A percentile compares a stretch with the other conserved stretches of the same genome.
These are phyloP conservation scores for Kwoniella botswanensis DNA, from an alignment of 768 basidiomycete genomes.

Conservation along the genomic window DNA sequence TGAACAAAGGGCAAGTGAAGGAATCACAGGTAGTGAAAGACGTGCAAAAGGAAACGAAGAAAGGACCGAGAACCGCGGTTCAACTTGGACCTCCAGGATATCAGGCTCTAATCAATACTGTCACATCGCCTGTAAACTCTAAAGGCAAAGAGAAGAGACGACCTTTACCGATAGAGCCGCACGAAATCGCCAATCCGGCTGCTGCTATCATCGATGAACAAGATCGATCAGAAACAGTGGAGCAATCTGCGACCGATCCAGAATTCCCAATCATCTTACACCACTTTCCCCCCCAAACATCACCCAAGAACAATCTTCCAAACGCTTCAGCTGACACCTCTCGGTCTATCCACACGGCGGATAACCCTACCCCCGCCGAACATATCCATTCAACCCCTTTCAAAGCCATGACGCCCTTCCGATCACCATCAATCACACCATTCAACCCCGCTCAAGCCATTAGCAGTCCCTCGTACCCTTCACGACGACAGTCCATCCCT, in stretches of 20 bases:
- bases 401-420: not conserved
- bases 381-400: not conserved
- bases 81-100: slow-evolving; percentile 19
- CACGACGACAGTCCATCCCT: not conserved
- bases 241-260: not conserved
- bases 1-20: not conserved
- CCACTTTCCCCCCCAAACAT: not conserved
- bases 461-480: not conserved
- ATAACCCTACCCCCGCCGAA: not conserved
- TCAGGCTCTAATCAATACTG: not conserved
- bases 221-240: not conserved
- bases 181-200: not conserved
- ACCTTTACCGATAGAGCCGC: not conserved
- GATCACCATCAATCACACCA: not conserved
- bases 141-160: not conserved
- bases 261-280: too few relatives aligned
- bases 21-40: not conserved
- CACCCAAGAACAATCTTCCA: not conserved
- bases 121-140: not conserved
- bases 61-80: slow-evolving; percentile 1
- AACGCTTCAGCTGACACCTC: not conserved
- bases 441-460: not conserved
- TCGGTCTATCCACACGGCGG: not conserved
- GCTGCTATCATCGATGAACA: not conserved
- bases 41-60: not conserved